Conservation (phyloP, 2,329 filamentous ascomycete species). For the Venturia pyrina region DNA sequence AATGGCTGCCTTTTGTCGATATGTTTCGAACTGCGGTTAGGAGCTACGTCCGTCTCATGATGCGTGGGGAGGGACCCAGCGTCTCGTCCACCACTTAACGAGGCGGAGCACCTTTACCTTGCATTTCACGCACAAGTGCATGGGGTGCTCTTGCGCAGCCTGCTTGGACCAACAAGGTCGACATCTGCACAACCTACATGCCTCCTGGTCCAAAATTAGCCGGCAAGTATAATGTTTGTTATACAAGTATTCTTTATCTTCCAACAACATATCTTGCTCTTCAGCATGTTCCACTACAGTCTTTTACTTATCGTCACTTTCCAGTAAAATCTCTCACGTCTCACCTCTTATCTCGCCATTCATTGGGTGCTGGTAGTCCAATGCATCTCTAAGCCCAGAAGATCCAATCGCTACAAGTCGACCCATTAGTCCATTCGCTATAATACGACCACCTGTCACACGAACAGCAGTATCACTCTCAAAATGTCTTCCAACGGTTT, state of each 20-base stretch:
- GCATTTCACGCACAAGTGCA: background rate
- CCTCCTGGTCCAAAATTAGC: background rate
- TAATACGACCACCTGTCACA: background rate
- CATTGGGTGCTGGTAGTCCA: slow-evolving; percentile 2
- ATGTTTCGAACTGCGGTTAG: background rate
- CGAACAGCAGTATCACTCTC: background rate
- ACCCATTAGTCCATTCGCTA: background rate
- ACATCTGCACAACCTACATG: background rate
- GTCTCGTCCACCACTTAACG: slow-evolving; percentile 4
- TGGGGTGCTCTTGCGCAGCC: background rate
- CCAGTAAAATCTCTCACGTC: background rate
- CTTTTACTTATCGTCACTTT: background rate
- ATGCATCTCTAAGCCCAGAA: background rate
- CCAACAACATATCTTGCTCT: background rate
- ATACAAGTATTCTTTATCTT: background rate
- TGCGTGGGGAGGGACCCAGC: background rate
- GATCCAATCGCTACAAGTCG: background rate
- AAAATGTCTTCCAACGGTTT: slow-evolving; percentile 6
- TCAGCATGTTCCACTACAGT: slow-evolving; percentile 5
- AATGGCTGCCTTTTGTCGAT: background rate
- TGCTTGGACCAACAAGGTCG: background rate
- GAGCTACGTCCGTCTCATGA: background rate
- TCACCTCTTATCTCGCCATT: background rate
- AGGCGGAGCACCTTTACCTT: background rate
- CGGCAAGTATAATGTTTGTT: background rate